These are phyloP conservation scores for Alliaria petiolata DNA, from an alignment of 345 rosid species.

Conservation along the genomic window DNA sequence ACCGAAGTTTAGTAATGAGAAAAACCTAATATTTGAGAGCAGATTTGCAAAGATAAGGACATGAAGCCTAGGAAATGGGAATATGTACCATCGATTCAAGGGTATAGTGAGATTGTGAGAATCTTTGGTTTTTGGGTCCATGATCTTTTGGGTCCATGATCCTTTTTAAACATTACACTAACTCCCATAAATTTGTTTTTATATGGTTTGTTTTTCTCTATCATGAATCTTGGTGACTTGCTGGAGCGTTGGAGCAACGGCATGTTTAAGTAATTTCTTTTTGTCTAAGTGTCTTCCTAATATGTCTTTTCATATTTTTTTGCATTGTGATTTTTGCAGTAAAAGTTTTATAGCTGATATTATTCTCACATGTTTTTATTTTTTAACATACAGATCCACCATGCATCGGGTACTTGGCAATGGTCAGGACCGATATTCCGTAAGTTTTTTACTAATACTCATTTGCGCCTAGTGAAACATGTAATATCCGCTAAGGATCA, in stretches of 20 bases:
- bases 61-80: no score
- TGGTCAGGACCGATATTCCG: slow-evolving; percentile 74
- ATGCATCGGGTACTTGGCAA: slow-evolving; percentile 78
- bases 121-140: no score
- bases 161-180: no score
- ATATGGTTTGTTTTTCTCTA: neutral
- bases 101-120: no score
- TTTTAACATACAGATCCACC: slow-evolving; percentile 53
- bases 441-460: slow-evolving; percentile 14
- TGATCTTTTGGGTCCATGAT: no score
- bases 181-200: no score
- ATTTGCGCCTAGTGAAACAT: neutral
- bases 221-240: slow-evolving; percentile 82
- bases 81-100: no score
- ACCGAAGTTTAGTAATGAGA: no score
- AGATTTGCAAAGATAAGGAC: no score
- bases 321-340: neutral
- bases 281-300: neutral
- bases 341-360: neutral
- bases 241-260: slow-evolving; percentile 91
- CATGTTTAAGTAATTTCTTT: slow-evolving; percentile 50
- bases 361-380: neutral
- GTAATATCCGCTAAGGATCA: no score
- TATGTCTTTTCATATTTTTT: neutral
- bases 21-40: no score